phyloP scores from a whole-genome alignment of 169 alveolate genomes.

The Plasmodium coatneyi region DNA sequence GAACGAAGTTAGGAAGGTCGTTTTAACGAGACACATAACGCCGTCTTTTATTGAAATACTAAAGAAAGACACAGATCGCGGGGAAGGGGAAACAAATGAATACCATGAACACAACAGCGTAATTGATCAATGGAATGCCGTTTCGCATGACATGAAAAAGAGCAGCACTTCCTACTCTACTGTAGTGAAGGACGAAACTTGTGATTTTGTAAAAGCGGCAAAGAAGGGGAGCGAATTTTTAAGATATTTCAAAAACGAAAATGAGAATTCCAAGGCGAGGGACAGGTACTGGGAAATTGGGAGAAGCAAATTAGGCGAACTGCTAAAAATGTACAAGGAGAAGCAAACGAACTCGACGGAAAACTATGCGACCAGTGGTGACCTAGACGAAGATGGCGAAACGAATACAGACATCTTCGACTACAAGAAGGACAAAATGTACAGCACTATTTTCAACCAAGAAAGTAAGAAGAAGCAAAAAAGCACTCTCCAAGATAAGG shows the following conservation, averaged over 20 bases:
- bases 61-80: slow-evolving; percentile 57
- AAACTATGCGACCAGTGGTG: not conserved
- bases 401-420: slow-evolving; percentile 74
- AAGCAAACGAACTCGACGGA: not conserved
- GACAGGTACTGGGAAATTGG: slow-evolving; percentile 95
- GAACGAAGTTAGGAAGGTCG: slow-evolving; percentile 91
- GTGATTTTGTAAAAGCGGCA: slow-evolving; percentile 97
- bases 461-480: slow-evolving; percentile 74
- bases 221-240: slow-evolving; percentile 96
- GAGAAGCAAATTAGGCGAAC: slow-evolving; percentile 92
- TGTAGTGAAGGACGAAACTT: slow-evolving; percentile 96
- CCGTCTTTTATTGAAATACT: slow-evolving; percentile 96
- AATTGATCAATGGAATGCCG: slow-evolving; percentile 80
- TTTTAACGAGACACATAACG: slow-evolving; percentile 92
- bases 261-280: slow-evolving; percentile 92
- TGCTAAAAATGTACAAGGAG: slow-evolving; percentile 80
- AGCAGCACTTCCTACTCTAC: slow-evolving; percentile 77
- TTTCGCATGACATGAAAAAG: slow-evolving; percentile 78
- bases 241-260: slow-evolving; percentile 92
- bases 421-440: slow-evolving; percentile 71
- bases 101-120: slow-evolving; percentile 82
- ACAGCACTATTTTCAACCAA: slow-evolving; percentile 77
- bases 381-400: slow-evolving; percentile 74
- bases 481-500: slow-evolving; percentile 60
- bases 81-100: slow-evolving; percentile 4